Percentiles rank a stretch among this genome's conserved stretches.
These are phyloP conservation scores for Acanthamoeba castellanii DNA, from an alignment of 208 protist species.

Conservation along the genomic window DNA sequence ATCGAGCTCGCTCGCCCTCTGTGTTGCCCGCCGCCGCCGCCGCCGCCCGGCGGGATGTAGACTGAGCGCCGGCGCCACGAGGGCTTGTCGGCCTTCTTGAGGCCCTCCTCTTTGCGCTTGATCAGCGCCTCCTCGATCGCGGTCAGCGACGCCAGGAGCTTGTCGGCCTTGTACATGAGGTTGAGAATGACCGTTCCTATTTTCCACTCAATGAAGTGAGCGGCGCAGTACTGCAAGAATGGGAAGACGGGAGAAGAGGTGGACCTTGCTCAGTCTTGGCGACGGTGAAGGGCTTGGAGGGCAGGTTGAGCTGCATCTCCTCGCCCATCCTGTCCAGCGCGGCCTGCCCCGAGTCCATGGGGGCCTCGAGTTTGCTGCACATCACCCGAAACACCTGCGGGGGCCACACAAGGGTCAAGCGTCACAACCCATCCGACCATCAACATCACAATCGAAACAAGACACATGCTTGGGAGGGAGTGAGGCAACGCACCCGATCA, in stretches of 20 bases:
- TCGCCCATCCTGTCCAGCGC: background rate
- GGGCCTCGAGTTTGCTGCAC: background rate
- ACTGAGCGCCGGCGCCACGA: background rate
- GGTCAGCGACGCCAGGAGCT: background rate
- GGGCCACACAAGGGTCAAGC: background rate
- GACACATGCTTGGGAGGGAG: too few species aligned
- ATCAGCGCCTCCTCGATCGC: background rate
- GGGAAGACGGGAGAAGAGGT: too few species aligned
- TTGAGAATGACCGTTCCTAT: background rate
- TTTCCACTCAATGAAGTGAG: background rate
- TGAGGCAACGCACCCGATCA: too few species aligned
- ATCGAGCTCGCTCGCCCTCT: background rate
- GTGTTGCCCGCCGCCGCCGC: background rate
- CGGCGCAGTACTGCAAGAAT: background rate
- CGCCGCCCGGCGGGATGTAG: too few species aligned
- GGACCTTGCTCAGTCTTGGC: slow-evolving; percentile 10
- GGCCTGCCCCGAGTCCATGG: background rate
- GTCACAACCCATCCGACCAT: background rate
- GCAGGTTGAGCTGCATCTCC: background rate
- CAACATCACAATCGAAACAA: too few species aligned
- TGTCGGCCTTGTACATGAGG: slow-evolving; percentile 4
- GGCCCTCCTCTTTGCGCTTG: background rate
- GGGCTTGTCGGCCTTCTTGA: background rate
- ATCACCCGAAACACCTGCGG: slow-evolving; percentile 33
- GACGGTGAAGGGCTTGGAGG: background rate